Conservation (phyloP, 352 stramenopile species). For the Phytophthora palmivora region DNA sequence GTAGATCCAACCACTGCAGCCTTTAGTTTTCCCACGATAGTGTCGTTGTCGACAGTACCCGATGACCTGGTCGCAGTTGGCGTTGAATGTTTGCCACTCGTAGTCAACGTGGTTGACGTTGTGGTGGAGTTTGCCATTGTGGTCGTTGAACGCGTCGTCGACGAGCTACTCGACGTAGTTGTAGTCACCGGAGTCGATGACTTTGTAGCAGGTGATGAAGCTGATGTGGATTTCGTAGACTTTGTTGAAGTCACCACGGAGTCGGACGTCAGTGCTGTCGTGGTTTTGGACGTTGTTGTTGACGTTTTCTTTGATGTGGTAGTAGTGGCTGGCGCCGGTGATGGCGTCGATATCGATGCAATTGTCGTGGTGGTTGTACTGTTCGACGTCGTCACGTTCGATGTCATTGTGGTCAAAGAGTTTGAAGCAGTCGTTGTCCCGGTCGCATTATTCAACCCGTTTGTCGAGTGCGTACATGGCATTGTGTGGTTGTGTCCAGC, state of each 20-base stretch:
- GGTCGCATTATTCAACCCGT: not conserved
- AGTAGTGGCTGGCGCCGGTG: not conserved
- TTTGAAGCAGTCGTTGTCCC: conserved; percentile 8
- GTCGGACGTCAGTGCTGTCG: conserved; percentile 13
- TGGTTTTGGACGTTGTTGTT: conserved; percentile 7
- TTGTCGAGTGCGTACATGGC: conserved; percentile 5
- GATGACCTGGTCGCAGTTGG: not conserved
- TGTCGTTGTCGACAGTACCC: conserved; percentile 16
- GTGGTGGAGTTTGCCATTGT: conserved; percentile 9
- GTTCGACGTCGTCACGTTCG: conserved; percentile 8
- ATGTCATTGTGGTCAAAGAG: not conserved
- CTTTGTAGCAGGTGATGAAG: not conserved
- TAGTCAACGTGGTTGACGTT: conserved; percentile 5
- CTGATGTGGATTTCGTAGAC: not conserved
- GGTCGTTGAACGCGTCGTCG: conserved; percentile 9
- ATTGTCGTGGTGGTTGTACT: not conserved
- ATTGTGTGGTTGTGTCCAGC: conserved; percentile 12
- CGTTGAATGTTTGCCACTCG: not conserved
- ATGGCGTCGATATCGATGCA: conserved; percentile 1
- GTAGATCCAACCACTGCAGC: conserved; percentile 8
- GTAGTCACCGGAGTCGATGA: conserved; percentile 5
- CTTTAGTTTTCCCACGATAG: conserved; percentile 22
- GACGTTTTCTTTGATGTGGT: conserved; percentile 6
- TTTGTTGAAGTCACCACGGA: conserved; percentile 22
- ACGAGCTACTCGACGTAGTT: conserved; percentile 18